These are phyloP conservation scores for Pueraria montana DNA, from an alignment of 306 rosid genomes.

Conservation along the genomic window DNA sequence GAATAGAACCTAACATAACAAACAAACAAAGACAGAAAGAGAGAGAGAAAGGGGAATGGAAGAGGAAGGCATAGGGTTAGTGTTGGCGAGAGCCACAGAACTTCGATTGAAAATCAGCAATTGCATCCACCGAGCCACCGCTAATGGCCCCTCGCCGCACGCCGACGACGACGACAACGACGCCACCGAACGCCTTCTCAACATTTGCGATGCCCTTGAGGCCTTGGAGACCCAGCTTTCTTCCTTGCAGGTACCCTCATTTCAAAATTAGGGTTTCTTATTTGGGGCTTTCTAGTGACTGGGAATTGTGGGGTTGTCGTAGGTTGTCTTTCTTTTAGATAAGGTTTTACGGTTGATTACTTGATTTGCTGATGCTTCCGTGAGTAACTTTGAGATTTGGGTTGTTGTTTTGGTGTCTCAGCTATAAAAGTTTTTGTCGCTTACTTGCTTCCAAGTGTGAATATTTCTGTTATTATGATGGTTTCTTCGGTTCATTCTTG, in stretches of 20 bases:
- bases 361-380: conserved; percentile 1
- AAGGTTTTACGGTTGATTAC: not conserved
- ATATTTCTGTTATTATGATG: not conserved
- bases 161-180: conserved; percentile 61
- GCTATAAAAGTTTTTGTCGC: conserved; percentile 1
- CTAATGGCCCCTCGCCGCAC: conserved; percentile 44
- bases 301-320: conserved; percentile 7
- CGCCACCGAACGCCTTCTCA: conserved; percentile 68
- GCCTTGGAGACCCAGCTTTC: conserved; percentile 92
- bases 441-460: conserved; percentile 21
- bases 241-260: conserved; percentile 73
- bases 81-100: conserved; percentile 92
- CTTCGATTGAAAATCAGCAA: conserved; percentile 82
- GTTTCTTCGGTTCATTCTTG: conserved; percentile 11
- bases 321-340: not conserved
- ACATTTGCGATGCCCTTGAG: conserved; percentile 84
- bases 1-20: not conserved
- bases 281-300: not conserved
- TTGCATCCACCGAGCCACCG: conserved; percentile 65
- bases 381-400: conserved; percentile 20
- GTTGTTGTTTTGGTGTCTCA: not conserved
- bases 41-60: conserved; percentile 42
- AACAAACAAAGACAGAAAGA: not conserved
- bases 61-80: conserved; percentile 86
- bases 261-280: conserved; percentile 29